Conservation (phyloP, 148 eudicot species). For the Hydrangea macrophylla region DNA sequence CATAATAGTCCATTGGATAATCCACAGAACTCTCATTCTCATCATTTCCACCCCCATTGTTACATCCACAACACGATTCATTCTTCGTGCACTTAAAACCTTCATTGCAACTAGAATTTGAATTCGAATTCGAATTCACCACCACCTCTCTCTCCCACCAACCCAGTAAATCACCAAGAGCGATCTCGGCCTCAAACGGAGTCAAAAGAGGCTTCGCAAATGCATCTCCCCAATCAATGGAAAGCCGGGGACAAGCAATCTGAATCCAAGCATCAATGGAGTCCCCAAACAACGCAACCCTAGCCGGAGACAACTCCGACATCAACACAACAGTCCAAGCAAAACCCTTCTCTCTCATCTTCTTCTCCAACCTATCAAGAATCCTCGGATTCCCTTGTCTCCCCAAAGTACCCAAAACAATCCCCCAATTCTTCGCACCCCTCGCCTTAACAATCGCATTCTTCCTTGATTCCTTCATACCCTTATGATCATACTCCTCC, state of each 20-base stretch:
- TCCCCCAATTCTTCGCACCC: slow-evolving; percentile 74
- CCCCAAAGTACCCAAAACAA: slow-evolving; percentile 89
- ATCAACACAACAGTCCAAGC: slow-evolving; percentile 70
- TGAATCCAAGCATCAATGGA: slow-evolving; percentile 98
- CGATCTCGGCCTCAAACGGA: slow-evolving; percentile 93
- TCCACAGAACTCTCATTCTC: slow-evolving; percentile 34
- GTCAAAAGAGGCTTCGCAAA: slow-evolving; percentile 76
- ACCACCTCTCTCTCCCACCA: slow-evolving; percentile 85
- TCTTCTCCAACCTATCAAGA: slow-evolving; percentile 73
- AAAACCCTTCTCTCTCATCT: slow-evolving; percentile 74
- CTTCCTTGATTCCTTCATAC: slow-evolving; percentile 76
- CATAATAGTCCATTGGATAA: slow-evolving; percentile 96
- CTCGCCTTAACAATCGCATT: slow-evolving; percentile 66
- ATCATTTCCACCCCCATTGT: slow-evolving; percentile 26
- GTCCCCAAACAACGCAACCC: slow-evolving; percentile 70
- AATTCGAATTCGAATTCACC: slow-evolving; percentile 5
- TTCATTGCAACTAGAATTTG: slow-evolving; percentile 6
- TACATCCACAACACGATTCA: slow-evolving; percentile 46
- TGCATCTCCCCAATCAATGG: slow-evolving; percentile 99
- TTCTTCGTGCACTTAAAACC: slow-evolving; percentile 23
- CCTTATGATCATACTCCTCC: slow-evolving; percentile 91
- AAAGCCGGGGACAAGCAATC: slow-evolving; percentile 85
- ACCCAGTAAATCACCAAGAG: slow-evolving; percentile 80
- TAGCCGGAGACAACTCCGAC: slow-evolving; percentile 78
- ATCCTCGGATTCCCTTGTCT: slow-evolving; percentile 92